Base-by-base conservation (phyloP, 2,329 filamentous ascomycete species). In the Ophiostoma ips region DNA sequence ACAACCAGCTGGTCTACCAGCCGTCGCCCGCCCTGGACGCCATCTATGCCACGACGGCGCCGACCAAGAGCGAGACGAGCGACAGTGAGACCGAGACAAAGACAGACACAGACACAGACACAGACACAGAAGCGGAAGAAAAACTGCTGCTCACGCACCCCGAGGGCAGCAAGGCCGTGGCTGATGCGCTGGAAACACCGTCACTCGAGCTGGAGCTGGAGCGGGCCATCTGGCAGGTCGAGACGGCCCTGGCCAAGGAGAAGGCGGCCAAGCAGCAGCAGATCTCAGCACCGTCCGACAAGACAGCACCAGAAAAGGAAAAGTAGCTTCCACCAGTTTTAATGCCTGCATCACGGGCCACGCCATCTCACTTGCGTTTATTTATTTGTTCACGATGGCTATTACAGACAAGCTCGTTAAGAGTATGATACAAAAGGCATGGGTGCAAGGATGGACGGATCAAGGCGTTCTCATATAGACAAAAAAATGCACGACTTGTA, bases 201-300 rank as follows among this genome's bases (percentile, higher is more conserved):
- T 81, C 84, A 50, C 70, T 90, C 24, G 77, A 80, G 50, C 68
- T 81, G 15, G 85, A 89, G 62, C 71, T 88, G 1, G 84, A 89
- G 60, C 70, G 85, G 40, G 85, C 85, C 5, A 79, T 87, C 52
- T 80, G 80, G 71, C 85, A 90, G 64, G 81, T 89, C 2, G 73
- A 80, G 58, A 68, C 64, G 40, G 66, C 68, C 15, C 66, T 75
- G 49, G 59, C 63, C 48, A 67, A 70, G 54, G 59, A 64, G 28
- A 24, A 41, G 38, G 10, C 52, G 18, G 58, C 43, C n/a, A 13
- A 31, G 37, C n/a, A 38, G 35, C n/a, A 41, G 13, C 33, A 44
- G 16, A 16, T 34, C n/a, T 18, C 28, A 3, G 30, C 31, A 31
- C 28, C 43, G 10, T 3, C 30, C 24, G 24, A 8, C 24, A 28